phyloP scores from a whole-genome alignment of 1,284 basidiomycete species.

The Fomitopsis betulina region DNA sequence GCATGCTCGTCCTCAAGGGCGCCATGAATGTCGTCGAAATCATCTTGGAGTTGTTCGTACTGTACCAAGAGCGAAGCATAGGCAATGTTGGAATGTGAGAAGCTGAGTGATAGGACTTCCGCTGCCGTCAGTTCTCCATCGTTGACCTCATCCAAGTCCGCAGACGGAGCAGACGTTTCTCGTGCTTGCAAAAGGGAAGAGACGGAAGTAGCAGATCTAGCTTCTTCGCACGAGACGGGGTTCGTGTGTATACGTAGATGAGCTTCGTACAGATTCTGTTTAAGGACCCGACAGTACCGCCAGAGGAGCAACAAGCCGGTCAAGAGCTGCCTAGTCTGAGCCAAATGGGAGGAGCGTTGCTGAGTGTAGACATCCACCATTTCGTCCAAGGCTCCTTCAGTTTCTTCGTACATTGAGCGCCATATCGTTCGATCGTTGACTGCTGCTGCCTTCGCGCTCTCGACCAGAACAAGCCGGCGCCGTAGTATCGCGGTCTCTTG shows the following conservation, averaged over 20 bases:
- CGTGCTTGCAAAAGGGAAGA: neutral
- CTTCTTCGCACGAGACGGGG: neutral
- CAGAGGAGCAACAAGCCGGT: constrained; percentile 3
- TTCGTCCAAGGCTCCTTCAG: neutral
- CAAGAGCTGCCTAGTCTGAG: neutral
- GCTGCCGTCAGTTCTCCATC: neutral
- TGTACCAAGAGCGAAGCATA: neutral
- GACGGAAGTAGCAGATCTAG: neutral
- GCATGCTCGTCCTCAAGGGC: neutral
- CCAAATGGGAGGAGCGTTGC: neutral
- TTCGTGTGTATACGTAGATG: neutral
- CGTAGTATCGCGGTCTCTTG: neutral
- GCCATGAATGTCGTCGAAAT: neutral
- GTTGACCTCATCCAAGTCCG: neutral
- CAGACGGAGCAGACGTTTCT: neutral
- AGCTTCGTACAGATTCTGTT: neutral
- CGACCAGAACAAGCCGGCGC: neutral
- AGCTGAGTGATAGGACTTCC: neutral
- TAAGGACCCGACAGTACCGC: neutral
- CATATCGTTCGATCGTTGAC: neutral
- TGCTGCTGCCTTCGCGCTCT: neutral
- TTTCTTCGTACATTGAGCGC: neutral
- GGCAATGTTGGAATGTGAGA: neutral
- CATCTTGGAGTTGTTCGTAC: neutral
- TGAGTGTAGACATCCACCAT: neutral